phyloP scores from a whole-genome alignment of 2,329 filamentous ascomycete species.

The Calonectria pseudoreteaudii region DNA sequence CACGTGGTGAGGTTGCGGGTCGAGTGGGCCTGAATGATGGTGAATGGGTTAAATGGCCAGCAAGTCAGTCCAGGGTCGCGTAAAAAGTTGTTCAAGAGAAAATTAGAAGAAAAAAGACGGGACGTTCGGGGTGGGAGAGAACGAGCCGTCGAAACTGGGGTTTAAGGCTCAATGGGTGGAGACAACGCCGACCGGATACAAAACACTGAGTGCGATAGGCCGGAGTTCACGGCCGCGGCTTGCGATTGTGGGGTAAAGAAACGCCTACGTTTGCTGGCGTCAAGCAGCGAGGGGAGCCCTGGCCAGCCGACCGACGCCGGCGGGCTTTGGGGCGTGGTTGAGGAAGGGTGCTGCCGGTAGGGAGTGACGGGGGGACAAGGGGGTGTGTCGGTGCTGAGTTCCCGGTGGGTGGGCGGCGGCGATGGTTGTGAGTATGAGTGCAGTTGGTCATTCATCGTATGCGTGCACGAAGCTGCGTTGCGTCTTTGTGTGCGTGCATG shows the following conservation, averaged over 20 bases:
- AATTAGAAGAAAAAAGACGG: constrained; percentile 31
- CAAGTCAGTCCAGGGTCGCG: neutral
- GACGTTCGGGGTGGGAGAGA: constrained; percentile 37
- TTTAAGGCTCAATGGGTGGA: constrained; percentile 41
- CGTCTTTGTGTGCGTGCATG: constrained; percentile 10
- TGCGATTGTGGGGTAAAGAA: constrained; percentile 45
- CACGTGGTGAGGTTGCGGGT: constrained; percentile 14
- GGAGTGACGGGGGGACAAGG: constrained; percentile 17
- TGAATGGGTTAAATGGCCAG: constrained; percentile 22
- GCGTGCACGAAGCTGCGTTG: neutral
- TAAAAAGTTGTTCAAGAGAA: constrained; percentile 35
- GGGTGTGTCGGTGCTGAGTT: neutral
- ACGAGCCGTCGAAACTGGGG: constrained; percentile 42
- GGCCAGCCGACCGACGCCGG: constrained; percentile 11
- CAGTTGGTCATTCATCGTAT: constrained; percentile 4
- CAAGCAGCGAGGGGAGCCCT: constrained; percentile 20
- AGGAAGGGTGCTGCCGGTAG: constrained; percentile 10
- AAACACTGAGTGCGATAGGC: constrained; percentile 41
- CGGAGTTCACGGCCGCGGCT: constrained; percentile 34
- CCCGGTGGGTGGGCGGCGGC: neutral
- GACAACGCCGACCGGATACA: constrained; percentile 32
- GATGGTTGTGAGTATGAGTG: neutral
- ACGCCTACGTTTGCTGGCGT: constrained; percentile 31
- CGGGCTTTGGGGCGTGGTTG: neutral
- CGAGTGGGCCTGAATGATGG: constrained; percentile 11